These are phyloP conservation scores for Chrysoporthe puriensis DNA, from an alignment of 2,329 filamentous ascomycete genomes.

Conservation along the genomic window DNA sequence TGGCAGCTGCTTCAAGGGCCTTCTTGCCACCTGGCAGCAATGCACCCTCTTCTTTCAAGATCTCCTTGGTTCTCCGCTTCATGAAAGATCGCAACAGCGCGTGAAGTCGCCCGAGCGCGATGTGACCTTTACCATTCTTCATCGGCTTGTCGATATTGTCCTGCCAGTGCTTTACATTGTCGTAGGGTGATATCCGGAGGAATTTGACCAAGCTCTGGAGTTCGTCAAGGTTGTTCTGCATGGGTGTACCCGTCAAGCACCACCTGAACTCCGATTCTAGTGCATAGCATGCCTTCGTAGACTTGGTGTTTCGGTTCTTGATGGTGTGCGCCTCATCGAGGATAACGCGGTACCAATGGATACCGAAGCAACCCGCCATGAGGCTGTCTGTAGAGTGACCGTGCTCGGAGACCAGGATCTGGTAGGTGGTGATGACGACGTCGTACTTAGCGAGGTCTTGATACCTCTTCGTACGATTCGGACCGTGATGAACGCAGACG, in stretches of 20 bases:
- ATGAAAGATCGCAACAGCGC: slow-evolving; percentile 90
- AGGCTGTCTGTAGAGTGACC: slow-evolving; percentile 66
- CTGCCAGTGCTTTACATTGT: slow-evolving; percentile 85
- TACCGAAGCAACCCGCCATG: slow-evolving; percentile 83
- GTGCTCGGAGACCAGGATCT: slow-evolving; percentile 91
- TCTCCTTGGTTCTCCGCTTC: slow-evolving; percentile 97
- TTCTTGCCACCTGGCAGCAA: slow-evolving; percentile 75
- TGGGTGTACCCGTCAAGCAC: slow-evolving; percentile 94
- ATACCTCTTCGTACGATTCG: slow-evolving; percentile 77
- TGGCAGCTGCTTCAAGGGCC: slow-evolving; percentile 41
- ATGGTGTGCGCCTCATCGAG: slow-evolving; percentile 97
- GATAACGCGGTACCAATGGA: slow-evolving; percentile 94
- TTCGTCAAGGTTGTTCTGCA: slow-evolving; percentile 98
- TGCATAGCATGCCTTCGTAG: slow-evolving; percentile 88
- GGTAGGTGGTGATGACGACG: slow-evolving; percentile 96
- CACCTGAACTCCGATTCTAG: slow-evolving; percentile 86
- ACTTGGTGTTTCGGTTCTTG: slow-evolving; percentile 97
- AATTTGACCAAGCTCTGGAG: slow-evolving; percentile 93
- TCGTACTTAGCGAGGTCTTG: slow-evolving; percentile 83
- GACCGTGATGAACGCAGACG: slow-evolving; percentile 90
- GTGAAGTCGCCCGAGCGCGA: slow-evolving; percentile 86
- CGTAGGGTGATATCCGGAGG: slow-evolving; percentile 87
- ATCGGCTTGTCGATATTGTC: slow-evolving; percentile 87
- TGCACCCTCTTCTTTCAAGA: slow-evolving; percentile 86
- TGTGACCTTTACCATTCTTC: slow-evolving; percentile 85